Base-by-base conservation (phyloP, 140 eudicot species). In the Senecio squalidus region DNA sequence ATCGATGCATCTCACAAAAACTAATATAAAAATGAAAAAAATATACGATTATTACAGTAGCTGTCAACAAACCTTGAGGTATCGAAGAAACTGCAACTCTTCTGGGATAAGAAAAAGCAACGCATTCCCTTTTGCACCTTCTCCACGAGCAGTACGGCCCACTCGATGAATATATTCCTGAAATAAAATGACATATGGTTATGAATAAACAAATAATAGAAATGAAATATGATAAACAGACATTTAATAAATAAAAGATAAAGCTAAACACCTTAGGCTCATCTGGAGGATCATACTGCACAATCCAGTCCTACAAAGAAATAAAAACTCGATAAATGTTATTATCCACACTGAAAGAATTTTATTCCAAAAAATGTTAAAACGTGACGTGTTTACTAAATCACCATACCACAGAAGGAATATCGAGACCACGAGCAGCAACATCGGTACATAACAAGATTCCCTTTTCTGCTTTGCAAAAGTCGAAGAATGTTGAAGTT, bases 381-480 rank as follows among this genome's bases (percentile, higher is more conserved):
- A 36, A 3, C 2, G 9, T 10, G 41, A 1, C 13, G n/a, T 36
- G n/a, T 4, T 8, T 36, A 13, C 41, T 8, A 36, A 4, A 15
- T 15, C 5, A 1, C 33, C 84, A 70, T 82, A 92, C 99, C 95
- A 92, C 99, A 21, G 94, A 58, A 58, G 99, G 99, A 58, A 92
- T 92, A 79, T 92, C 99, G 62, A 92, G 96, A 45, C 99, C 99
- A 75, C 96, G 99, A 33, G 96, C 96, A 53, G 96, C 99, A 64
- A 92, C 96, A 80, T 92, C 96, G 4, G 99, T 92, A 69, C 99
- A 92, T 57, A 92, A 76, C 65, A 92, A 69, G 10, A 88, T 84
- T 36, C 99, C 96, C 76, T 88, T 87, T 53, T 92, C 87, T 11
- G 95, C 94, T 76, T 82, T 78, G 70, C 89, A 77, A 22, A 88